Percentiles rank a stretch among this genome's conserved stretches.
phyloP scores from a whole-genome alignment of 169 alveolate genomes.

The Plasmodium berghei region DNA sequence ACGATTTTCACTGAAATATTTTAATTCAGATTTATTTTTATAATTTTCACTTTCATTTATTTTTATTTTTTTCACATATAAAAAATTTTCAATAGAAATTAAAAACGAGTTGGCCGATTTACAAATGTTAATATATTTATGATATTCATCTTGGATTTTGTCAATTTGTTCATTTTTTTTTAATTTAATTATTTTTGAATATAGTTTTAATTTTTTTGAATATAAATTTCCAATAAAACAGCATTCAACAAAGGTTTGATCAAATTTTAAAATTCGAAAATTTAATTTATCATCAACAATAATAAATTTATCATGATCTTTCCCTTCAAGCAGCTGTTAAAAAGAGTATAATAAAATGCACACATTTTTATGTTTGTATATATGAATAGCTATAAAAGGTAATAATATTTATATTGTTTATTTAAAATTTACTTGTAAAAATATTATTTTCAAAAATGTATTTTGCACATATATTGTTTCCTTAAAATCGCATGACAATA shows the following conservation, averaged over 20 bases:
- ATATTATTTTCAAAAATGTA: conserved; percentile 48
- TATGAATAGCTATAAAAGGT: not conserved
- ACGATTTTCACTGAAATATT: not conserved
- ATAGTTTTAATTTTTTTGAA: conserved; percentile 18
- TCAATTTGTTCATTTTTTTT: not conserved
- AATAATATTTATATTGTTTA: not conserved
- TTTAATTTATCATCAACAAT: conserved; percentile 59
- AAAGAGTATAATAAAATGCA: not conserved
- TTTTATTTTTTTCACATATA: conserved; percentile 17
- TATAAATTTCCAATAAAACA: conserved; percentile 39
- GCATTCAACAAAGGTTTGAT: conserved; percentile 29
- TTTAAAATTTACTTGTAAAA: conserved; percentile 32
- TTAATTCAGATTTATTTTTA: conserved; percentile 2
- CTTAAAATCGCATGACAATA: conserved; percentile 28
- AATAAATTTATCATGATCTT: conserved; percentile 26
- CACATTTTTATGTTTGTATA: not conserved
- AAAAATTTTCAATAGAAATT: conserved; percentile 43
- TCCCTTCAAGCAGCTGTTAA: conserved; percentile 14
- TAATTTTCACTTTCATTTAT: not conserved
- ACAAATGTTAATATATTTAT: conserved; percentile 30
- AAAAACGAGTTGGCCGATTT: conserved; percentile 5
- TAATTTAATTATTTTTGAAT: conserved; percentile 6
- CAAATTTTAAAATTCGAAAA: conserved; percentile 35
- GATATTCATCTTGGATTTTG: conserved; percentile 5
- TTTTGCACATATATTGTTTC: conserved; percentile 44